Evolutionary conservation across 1,284 basidiomycete species (phyloP).

Genomic region (Boletus smithii): DNA sequence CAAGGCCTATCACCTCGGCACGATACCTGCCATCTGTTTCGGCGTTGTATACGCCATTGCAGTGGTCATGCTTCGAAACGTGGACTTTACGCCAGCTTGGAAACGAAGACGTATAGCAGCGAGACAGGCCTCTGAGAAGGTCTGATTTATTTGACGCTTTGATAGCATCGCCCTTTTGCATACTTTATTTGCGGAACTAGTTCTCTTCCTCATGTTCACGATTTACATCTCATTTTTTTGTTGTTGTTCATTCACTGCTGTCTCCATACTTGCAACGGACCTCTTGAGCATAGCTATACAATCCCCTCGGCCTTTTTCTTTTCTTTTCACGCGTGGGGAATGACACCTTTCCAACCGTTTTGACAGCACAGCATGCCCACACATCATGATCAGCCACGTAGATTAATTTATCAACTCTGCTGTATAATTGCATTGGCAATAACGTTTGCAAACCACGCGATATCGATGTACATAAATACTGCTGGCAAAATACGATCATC

Average conservation of each 20-base stretch:
- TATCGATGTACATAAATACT: no score
- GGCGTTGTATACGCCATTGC: slow-evolving; percentile 32
- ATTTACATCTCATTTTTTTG: not conserved
- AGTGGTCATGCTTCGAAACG: slow-evolving; percentile 32
- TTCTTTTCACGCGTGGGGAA: not conserved
- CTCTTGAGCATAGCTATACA: no score
- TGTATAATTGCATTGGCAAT: no score
- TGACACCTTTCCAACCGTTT: not conserved
- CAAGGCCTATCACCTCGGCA: slow-evolving; percentile 35
- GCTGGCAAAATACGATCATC: no score
- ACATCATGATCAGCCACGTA: no score
- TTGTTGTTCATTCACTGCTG: not conserved
- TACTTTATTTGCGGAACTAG: slow-evolving; percentile 22
- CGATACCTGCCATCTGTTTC: slow-evolving; percentile 33
- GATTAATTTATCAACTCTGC: slow-evolving; percentile 23
- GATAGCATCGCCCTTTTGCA: slow-evolving; percentile 13
- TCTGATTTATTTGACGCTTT: slow-evolving; percentile 19
- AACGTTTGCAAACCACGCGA: no score
- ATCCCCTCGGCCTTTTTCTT: no score
- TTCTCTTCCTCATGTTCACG: slow-evolving; percentile 2
- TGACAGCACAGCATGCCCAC: no score
- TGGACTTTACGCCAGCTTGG: slow-evolving; percentile 34
- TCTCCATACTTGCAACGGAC: not conserved
- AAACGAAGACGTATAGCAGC: slow-evolving; percentile 32
- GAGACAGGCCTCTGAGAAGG: slow-evolving; percentile 24